These are phyloP conservation scores for Sporormia fimetaria DNA, from an alignment of 495 filamentous ascomycete species.

Conservation along the genomic window DNA sequence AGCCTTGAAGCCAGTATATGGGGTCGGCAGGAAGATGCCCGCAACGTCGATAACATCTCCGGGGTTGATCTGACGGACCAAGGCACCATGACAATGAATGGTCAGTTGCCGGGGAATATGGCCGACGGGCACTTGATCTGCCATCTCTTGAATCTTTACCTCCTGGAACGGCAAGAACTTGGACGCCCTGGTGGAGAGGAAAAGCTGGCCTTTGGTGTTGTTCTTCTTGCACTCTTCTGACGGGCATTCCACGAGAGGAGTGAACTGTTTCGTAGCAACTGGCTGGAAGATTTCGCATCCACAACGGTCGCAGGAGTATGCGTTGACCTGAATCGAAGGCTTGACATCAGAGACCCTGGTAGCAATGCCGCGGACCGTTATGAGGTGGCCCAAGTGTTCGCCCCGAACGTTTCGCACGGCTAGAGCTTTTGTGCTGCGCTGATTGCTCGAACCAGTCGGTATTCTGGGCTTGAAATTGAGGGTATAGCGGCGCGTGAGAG, in stretches of 20 bases:
- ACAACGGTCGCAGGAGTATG: constrained; percentile 93
- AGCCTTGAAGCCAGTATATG: constrained; percentile 95
- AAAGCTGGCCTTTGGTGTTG: constrained; percentile 83
- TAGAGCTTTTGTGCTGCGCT: constrained; percentile 60
- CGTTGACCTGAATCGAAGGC: constrained; percentile 90
- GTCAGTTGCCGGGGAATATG: constrained; percentile 90
- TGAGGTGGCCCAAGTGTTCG: constrained; percentile 83
- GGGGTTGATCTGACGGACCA: constrained; percentile 77
- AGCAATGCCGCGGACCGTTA: constrained; percentile 88
- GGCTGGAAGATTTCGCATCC: constrained; percentile 97
- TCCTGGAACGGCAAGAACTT: constrained; percentile 98
- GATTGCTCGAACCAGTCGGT: constrained; percentile 52
- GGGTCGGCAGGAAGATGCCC: constrained; percentile 92
- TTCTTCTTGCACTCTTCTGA: constrained; percentile 82
- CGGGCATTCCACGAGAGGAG: constrained; percentile 71
- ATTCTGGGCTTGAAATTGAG: constrained; percentile 89
- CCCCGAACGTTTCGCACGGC: constrained; percentile 87
- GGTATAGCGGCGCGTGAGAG: constrained; percentile 86
- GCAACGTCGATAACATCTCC: constrained; percentile 89
- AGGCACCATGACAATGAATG: constrained; percentile 74
- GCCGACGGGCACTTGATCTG: constrained; percentile 93
- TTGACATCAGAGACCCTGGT: constrained; percentile 97
- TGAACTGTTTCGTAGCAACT: constrained; percentile 78
- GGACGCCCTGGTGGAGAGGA: constrained; percentile 84
- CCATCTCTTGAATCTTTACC: constrained; percentile 96